Conservation (phyloP, 1,284 basidiomycete species). For the Boletus sp. region DNA sequence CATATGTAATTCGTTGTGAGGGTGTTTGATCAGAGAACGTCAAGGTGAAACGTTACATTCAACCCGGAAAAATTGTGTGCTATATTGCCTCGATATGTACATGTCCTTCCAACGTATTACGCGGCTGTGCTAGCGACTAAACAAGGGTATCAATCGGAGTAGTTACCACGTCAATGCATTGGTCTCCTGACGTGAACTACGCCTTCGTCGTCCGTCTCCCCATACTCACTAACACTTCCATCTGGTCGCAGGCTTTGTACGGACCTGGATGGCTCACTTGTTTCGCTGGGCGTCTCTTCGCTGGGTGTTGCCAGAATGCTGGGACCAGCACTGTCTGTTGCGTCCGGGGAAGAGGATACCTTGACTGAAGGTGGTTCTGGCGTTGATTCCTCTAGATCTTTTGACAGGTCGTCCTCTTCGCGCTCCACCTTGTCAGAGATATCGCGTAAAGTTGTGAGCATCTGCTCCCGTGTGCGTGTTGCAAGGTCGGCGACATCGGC, state of each 20-base stretch:
- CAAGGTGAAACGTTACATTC: constrained; percentile 2
- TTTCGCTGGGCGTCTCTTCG: constrained; percentile 31
- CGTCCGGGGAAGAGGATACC: not conserved
- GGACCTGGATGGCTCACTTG: constrained; percentile 24
- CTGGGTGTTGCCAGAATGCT: constrained; percentile 20
- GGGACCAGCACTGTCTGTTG: constrained; percentile 8
- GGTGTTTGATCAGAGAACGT: not conserved
- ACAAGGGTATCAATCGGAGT: constrained; percentile 32
- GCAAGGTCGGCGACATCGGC: constrained; percentile 65
- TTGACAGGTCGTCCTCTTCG: constrained; percentile 16
- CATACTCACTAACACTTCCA: constrained; percentile 48
- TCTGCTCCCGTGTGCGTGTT: constrained; percentile 60
- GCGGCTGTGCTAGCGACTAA: constrained; percentile 6
- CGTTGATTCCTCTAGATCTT: constrained; percentile 17
- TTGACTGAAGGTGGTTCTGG: constrained; percentile 8
- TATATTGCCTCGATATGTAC: constrained; percentile 8
- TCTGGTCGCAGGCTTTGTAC: constrained; percentile 35
- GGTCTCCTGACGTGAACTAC: constrained; percentile 72
- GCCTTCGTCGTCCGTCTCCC: constrained; percentile 76
- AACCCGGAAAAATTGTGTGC: not conserved
- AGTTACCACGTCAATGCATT: constrained; percentile 22
- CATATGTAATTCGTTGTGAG: too few relatives aligned
- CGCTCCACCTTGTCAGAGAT: constrained; percentile 52
- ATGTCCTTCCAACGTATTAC: constrained; percentile 13
- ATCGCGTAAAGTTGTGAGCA: constrained; percentile 66